A percentile compares a stretch with the other conserved stretches of the same genome.
These are phyloP conservation scores for Colletotrichum lupini DNA, from an alignment of 2,329 filamentous ascomycete genomes.

Conservation along the genomic window DNA sequence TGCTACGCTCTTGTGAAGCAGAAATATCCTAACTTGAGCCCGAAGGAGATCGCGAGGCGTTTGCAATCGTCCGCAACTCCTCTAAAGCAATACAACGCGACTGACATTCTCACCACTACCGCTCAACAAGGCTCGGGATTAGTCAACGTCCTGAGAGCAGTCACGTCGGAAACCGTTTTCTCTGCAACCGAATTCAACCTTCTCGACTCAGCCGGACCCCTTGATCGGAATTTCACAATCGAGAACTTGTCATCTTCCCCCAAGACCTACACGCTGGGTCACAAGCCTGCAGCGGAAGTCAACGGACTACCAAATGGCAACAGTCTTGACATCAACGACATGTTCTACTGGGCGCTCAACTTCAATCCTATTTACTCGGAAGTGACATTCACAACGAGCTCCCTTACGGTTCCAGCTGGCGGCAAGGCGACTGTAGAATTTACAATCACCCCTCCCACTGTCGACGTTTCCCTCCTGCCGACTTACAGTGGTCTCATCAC, in stretches of 20 bases:
- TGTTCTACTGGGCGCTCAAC: slow-evolving; percentile 29
- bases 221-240: slow-evolving; percentile 16
- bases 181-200: slow-evolving; percentile 23
- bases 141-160: slow-evolving; percentile 15
- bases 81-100: slow-evolving; percentile 2
- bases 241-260: slow-evolving; percentile 11
- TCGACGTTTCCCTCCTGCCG: slow-evolving; percentile 12
- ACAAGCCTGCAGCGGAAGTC: slow-evolving; percentile 18
- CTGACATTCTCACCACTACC: slow-evolving; percentile 6
- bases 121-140: slow-evolving; percentile 27
- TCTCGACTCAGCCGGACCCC: neutral
- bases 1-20: slow-evolving; percentile 28
- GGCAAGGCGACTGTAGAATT: slow-evolving; percentile 12
- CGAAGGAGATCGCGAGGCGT: slow-evolving; percentile 16
- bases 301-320: slow-evolving; percentile 13
- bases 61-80: slow-evolving; percentile 21
- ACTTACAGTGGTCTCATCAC: slow-evolving; percentile 27
- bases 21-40: neutral
- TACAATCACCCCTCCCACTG: neutral
- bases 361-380: slow-evolving; percentile 11
- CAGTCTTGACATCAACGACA: slow-evolving; percentile 1
- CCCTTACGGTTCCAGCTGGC: slow-evolving; percentile 9
- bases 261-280: slow-evolving; percentile 22
- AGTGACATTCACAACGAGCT: neutral
- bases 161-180: slow-evolving; percentile 12